Percentiles rank a stretch among this genome's conserved stretches.
These are phyloP conservation scores for Suhomyces maxii DNA, from an alignment of 1,139 yeast genomes.

Conservation along the genomic window DNA sequence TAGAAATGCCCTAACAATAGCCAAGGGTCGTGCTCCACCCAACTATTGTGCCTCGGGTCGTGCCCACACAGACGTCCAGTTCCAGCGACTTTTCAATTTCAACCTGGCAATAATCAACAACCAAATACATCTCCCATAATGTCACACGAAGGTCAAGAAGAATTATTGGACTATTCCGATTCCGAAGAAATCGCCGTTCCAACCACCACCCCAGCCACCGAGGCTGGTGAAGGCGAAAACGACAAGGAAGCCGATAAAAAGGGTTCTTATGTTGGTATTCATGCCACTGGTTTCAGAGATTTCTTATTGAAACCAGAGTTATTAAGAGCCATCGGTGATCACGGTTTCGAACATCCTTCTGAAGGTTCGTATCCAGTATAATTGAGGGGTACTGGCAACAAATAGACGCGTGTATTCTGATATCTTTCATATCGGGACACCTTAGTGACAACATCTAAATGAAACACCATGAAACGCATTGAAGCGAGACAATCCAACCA, in stretches of 20 bases:
- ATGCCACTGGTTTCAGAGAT: conserved; percentile 98
- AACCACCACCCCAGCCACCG: conserved; percentile 57
- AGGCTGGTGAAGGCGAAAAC: conserved; percentile 47
- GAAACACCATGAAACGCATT: background rate
- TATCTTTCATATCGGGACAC: background rate
- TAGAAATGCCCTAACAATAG: background rate
- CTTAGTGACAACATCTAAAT: background rate
- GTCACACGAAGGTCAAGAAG: conserved; percentile 98
- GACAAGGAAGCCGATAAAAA: conserved; percentile 74
- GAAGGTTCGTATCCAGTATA: conserved; percentile 72
- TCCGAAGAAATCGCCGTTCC: conserved; percentile 91
- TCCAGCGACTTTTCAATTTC: conserved; percentile 3
- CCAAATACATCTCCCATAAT: conserved; percentile 25
- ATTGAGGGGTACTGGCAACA: background rate
- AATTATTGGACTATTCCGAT: conserved; percentile 96
- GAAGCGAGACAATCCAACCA: background rate
- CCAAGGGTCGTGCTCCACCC: background rate
- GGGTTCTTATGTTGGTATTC: conserved; percentile 97
- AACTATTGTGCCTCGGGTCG: background rate
- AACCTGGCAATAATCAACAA: conserved; percentile 2
- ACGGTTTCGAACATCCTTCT: conserved; percentile 99
- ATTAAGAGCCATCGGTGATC: conserved; percentile 95
- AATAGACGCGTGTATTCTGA: conserved; percentile 1
- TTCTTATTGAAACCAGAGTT: conserved; percentile 94
- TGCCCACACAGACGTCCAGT: conserved; percentile 4